Percentiles rank a stretch among this genome's conserved stretches.
Evolutionary conservation across 108 stramenopile genomes (phyloP).

Genomic region (Fragilaria radians): DNA sequence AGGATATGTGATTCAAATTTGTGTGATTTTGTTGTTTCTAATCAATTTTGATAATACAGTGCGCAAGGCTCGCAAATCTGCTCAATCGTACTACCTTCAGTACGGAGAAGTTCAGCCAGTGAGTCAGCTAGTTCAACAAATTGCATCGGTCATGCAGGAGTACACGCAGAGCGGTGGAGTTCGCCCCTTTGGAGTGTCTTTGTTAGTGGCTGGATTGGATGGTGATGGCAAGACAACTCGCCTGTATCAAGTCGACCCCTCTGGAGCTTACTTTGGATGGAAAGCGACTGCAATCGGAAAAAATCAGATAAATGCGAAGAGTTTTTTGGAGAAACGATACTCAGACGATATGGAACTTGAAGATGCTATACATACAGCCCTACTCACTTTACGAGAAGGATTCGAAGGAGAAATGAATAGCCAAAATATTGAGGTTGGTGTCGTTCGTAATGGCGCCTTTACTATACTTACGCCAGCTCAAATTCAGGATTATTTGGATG

Average conservation of each 20-base stretch:
- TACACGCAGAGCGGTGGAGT: conserved; percentile 96
- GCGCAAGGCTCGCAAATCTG: conserved; percentile 89
- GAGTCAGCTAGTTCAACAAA: conserved; percentile 86
- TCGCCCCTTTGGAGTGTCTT: conserved; percentile 93
- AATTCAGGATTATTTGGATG: conserved; percentile 98
- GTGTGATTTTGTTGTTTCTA: too few species aligned
- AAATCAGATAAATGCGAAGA: conserved; percentile 96
- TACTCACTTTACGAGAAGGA: conserved; percentile 96
- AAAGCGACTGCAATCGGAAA: conserved; percentile 99
- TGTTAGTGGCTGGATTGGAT: conserved; percentile 94
- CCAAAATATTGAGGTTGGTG: conserved; percentile 96
- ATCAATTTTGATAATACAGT: too few species aligned
- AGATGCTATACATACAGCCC: conserved; percentile 98
- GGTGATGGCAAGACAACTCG: conserved; percentile 83
- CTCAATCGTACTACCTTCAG: conserved; percentile 86
- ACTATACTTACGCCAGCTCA: conserved; percentile 93
- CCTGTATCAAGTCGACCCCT: conserved; percentile 97
- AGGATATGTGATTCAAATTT: too few species aligned
- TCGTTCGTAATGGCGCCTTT: conserved; percentile 92
- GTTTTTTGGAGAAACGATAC: conserved; percentile 96
- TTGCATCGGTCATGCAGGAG: conserved; percentile 98
- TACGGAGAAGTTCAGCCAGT: conserved; percentile 92
- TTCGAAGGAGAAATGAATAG: conserved; percentile 99
- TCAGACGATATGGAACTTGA: conserved; percentile 97
- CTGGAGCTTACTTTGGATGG: conserved; percentile 98